These are phyloP conservation scores for Cladosporium austrohemisphaericum DNA, from an alignment of 2,329 filamentous ascomycete species.

Conservation along the genomic window DNA sequence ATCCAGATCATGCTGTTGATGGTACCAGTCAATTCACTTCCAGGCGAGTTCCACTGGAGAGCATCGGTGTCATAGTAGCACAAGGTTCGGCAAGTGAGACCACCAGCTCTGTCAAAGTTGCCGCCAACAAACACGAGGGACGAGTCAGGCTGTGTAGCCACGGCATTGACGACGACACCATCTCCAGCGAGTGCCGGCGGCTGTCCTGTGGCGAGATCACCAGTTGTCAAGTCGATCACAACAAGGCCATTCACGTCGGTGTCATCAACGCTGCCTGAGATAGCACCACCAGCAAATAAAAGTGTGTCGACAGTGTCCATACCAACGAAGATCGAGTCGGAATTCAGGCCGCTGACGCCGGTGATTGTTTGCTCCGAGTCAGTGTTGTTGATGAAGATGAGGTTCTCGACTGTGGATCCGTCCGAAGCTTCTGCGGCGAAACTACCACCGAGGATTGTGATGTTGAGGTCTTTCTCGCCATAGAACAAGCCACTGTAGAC, in stretches of 20 bases:
- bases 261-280: constrained; percentile 67
- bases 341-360: constrained; percentile 65
- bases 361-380: constrained; percentile 43
- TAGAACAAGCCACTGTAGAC: constrained; percentile 80
- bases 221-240: constrained; percentile 68
- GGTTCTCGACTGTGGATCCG: constrained; percentile 70
- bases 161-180: constrained; percentile 69
- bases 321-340: constrained; percentile 70
- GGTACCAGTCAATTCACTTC: constrained; percentile 65
- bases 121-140: constrained; percentile 82
- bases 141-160: constrained; percentile 67
- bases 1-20: constrained; percentile 75
- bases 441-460: constrained; percentile 84
- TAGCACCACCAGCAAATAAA: constrained; percentile 76
- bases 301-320: constrained; percentile 63
- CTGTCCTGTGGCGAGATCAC: constrained; percentile 61
- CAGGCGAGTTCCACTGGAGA: constrained; percentile 76
- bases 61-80: constrained; percentile 71
- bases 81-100: constrained; percentile 74
- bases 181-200: constrained; percentile 70
- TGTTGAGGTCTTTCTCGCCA: constrained; percentile 63
- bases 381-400: constrained; percentile 77
- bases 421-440: constrained; percentile 70
- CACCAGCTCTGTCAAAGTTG: constrained; percentile 76
- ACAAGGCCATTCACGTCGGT: constrained; percentile 68